These are phyloP conservation scores for Tympanopsis confertula DNA, from an alignment of 2,329 filamentous ascomycete species.

Conservation along the genomic window DNA sequence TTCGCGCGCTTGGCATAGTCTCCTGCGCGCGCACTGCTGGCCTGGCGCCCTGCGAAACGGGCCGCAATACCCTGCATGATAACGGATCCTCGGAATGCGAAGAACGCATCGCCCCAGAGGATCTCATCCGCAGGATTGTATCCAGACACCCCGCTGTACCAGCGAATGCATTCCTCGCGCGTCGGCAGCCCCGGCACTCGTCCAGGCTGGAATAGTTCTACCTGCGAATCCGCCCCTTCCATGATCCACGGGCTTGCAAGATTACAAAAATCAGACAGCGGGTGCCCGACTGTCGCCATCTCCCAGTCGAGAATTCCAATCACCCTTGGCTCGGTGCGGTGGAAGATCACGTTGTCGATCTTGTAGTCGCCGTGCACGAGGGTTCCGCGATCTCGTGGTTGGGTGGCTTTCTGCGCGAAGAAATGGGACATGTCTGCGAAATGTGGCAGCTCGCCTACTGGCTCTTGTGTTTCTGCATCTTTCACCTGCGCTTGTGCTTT, in stretches of 20 bases:
- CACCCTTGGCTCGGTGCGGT: slow-evolving; percentile 75
- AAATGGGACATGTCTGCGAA: slow-evolving; percentile 71
- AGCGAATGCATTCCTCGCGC: slow-evolving; percentile 40
- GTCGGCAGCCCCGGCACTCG: slow-evolving; percentile 47
- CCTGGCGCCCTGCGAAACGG: slow-evolving; percentile 60
- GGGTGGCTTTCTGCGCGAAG: slow-evolving; percentile 56
- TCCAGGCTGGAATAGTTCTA: slow-evolving; percentile 45
- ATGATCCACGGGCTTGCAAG: slow-evolving; percentile 38
- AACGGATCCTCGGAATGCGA: slow-evolving; percentile 45
- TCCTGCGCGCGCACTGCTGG: background rate
- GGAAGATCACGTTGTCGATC: slow-evolving; percentile 82
- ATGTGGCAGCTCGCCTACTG: slow-evolving; percentile 74
- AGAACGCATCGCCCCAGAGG: slow-evolving; percentile 50
- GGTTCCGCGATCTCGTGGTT: slow-evolving; percentile 66
- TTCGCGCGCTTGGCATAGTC: background rate
- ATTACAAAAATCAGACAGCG: slow-evolving; percentile 81
- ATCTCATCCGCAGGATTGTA: slow-evolving; percentile 30
- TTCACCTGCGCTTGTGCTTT: slow-evolving; percentile 62
- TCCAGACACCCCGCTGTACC: slow-evolving; percentile 58
- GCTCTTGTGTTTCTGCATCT: slow-evolving; percentile 65
- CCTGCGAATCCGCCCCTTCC: slow-evolving; percentile 14
- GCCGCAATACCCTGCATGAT: slow-evolving; percentile 86
- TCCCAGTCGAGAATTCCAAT: slow-evolving; percentile 97
- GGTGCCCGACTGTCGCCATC: slow-evolving; percentile 96
- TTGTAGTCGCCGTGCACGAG: slow-evolving; percentile 96